phyloP scores from a whole-genome alignment of 2,329 filamentous ascomycete species.

The Hypoxylon rubiginosum region DNA sequence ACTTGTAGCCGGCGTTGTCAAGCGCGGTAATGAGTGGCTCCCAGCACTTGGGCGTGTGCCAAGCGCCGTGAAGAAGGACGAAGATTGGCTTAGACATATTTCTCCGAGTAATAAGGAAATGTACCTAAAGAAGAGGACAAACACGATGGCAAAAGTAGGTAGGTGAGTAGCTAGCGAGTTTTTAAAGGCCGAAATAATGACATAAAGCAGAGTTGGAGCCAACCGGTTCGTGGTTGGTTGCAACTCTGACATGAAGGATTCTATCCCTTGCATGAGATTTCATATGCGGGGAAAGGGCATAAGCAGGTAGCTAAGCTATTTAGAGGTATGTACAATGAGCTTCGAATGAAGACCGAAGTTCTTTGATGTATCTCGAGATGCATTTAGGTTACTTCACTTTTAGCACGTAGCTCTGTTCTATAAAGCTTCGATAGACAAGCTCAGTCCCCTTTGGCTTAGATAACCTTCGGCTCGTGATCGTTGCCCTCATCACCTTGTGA shows the following conservation, averaged over 20 bases:
- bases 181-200: too few species aligned
- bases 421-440: background rate
- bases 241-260: too few species aligned
- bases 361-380: background rate
- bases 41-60: constrained; percentile 43
- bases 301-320: constrained; percentile 1
- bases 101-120: too few species aligned
- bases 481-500: constrained; percentile 23
- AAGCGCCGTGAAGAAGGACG: constrained; percentile 46
- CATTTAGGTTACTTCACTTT: too few species aligned
- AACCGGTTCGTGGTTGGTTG: too few species aligned
- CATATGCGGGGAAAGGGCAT: background rate
- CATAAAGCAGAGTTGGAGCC: too few species aligned
- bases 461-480: constrained; percentile 11
- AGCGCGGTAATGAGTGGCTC: constrained; percentile 34
- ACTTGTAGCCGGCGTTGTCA: constrained; percentile 27
- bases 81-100: constrained; percentile 40
- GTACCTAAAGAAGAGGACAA: too few species aligned
- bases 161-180: too few species aligned
- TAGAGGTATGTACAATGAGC: background rate
- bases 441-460: background rate
- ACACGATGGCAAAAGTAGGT: too few species aligned
- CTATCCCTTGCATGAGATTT: background rate
- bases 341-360: background rate
- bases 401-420: background rate